Base-by-base conservation (phyloP, 1,139 yeast genomes). In the Tardiomyces digboiensis region DNA sequence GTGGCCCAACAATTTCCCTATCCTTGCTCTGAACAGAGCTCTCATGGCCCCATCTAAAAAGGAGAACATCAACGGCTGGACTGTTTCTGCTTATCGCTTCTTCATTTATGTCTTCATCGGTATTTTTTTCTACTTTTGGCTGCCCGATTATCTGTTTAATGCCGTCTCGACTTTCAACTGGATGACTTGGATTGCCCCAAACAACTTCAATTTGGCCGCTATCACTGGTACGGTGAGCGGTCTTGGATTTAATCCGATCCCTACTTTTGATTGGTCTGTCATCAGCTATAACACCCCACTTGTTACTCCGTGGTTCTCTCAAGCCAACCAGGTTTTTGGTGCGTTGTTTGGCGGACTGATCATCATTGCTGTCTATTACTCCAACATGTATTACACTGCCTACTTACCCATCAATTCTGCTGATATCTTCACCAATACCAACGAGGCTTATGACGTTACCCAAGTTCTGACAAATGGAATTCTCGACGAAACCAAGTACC, bases 131-230 rank as follows among this genome's bases (percentile, higher is more conserved):
- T 79, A 74, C 60, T 74, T 67, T 55, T 80, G 83, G 82, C 38
- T 79, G 18, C 85, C 85, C 13, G 65, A 67, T 45, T 76, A 68
- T 49, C 50, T 78, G 7, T 74, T 77, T 56, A 59, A 60, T 39
- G 78, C 78, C 0, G 57, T 78, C 14, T 68, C 76, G 2, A 61
- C 65, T 14, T 79, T 79, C 61, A 76, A 75, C 56, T 78, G 84
- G 83, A 70, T 75, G 58, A 72, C 79, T 3, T 80, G 85, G 85
- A 76, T 78, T 42, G 62, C 68, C 3, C 83, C 83, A 18, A 52
- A 68, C 33, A 78, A 76, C 55, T 65, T 74, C 51, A 70, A 71
- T 45, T 59, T 80, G 41, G 81, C 78, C 8, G 64, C 67, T 8
- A 64, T 80, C 37, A 75, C 80, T 2, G 87, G 86, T 2, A 58